A percentile compares a stretch with the other conserved stretches of the same genome.
Evolutionary conservation across 1,284 basidiomycete genomes (phyloP).

Genomic region (Cystobasidiaceae sp.): DNA sequence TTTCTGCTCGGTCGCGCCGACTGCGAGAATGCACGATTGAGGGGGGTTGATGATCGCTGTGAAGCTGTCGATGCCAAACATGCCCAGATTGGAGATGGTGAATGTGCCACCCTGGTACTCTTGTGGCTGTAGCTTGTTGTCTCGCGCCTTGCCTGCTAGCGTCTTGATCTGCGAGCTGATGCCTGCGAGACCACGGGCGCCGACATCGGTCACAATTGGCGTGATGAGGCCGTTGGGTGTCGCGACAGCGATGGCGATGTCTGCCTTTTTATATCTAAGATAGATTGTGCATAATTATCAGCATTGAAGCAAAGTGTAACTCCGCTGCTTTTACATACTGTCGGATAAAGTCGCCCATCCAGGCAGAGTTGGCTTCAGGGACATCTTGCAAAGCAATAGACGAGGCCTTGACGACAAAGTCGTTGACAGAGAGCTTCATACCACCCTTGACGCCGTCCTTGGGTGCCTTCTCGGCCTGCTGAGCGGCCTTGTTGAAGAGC

Average conservation of each 20-base stretch:
- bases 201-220: conserved; percentile 91
- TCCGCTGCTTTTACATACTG: conserved; percentile 60
- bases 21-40: conserved; percentile 94
- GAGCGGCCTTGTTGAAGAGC: conserved; percentile 81
- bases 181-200: conserved; percentile 80
- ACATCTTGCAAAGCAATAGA: conserved; percentile 87
- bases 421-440: conserved; percentile 88
- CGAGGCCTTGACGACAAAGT: conserved; percentile 95
- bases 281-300: neutral
- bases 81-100: conserved; percentile 98
- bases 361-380: conserved; percentile 95
- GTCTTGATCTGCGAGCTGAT: conserved; percentile 90
- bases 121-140: conserved; percentile 88
- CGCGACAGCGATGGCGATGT: conserved; percentile 95
- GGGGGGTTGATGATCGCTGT: conserved; percentile 99
- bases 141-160: conserved; percentile 89
- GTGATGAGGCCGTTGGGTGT: conserved; percentile 96
- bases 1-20: conserved; percentile 80
- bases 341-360: conserved; percentile 92
- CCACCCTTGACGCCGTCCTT: conserved; percentile 65
- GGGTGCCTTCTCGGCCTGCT: conserved; percentile 50
- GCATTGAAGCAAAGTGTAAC: neutral
- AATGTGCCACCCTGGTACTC: conserved; percentile 99
- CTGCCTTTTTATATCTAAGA: conserved; percentile 83
- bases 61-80: conserved; percentile 86